These are phyloP conservation scores for Mycena galopus DNA, from an alignment of 768 basidiomycete species.

Conservation along the genomic window DNA sequence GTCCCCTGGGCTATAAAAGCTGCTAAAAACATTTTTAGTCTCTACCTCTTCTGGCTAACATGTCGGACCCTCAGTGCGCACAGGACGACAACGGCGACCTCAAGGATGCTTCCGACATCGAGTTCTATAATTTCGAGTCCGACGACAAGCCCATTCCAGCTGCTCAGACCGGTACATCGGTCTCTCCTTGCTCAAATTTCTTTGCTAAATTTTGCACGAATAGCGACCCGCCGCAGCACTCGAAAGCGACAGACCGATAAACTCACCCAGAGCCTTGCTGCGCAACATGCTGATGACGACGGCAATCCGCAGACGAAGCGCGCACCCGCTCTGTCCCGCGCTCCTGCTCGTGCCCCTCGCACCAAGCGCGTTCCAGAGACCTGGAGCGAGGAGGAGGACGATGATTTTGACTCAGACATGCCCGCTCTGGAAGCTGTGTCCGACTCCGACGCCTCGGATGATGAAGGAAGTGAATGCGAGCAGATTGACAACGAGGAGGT, in stretches of 20 bases:
- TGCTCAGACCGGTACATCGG: neutral
- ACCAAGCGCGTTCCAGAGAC: neutral
- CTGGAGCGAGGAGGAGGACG: neutral
- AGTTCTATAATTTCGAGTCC: slow-evolving; percentile 9
- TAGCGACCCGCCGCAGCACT: neutral
- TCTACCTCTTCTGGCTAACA: neutral
- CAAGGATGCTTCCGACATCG: neutral
- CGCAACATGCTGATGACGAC: neutral
- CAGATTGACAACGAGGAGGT: neutral
- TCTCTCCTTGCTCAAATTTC: neutral
- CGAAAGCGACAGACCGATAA: neutral
- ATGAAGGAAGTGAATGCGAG: neutral
- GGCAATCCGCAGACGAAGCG: neutral
- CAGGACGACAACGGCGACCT: neutral
- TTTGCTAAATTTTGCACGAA: neutral
- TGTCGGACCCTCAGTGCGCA: slow-evolving; percentile 2
- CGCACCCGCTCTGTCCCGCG: neutral
- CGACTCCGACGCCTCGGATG: neutral
- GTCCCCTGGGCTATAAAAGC: neutral
- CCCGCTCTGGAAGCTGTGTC: neutral
- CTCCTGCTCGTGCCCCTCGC: neutral
- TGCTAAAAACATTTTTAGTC: neutral
- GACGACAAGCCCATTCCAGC: neutral
- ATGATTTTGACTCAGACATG: neutral
- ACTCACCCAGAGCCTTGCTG: neutral